Base-by-base conservation (phyloP, 768 basidiomycete species). In the Nevesoporus exiguus region DNA sequence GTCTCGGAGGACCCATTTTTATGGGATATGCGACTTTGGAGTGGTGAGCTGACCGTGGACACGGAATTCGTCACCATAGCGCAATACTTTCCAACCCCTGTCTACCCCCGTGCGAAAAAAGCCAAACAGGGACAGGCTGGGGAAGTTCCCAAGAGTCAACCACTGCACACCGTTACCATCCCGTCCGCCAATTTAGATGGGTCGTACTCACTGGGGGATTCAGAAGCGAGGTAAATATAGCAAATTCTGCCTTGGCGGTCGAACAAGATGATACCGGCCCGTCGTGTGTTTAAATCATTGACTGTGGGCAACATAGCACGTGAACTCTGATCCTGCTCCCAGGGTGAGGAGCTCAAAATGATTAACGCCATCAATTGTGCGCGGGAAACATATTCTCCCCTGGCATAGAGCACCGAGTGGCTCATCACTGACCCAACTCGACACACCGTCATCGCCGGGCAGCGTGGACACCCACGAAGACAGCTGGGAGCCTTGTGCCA, bases 181-280 rank as follows among this genome's bases (percentile, higher is more conserved):
- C 13, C 9, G 21, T 24, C 22, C 1, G 24, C 25, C 14, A 17
- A 14, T 29, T 29, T 8, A 29, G 27, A 29, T 8, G 8, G 27
- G 8, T 29, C 27, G 4, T 29, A 8, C 27, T 8, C 27, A 29
- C 8, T 8, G 8, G 8, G 27, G 27, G 8, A 8, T 29, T 8
- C 19, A 31, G 30, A 1, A 24, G 22, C n/a, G 5, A 1, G 22
- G 21, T 31, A 7, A 37, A 25, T 24, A 61, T 55, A 52, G 27
- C 21, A 5, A 48, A 45, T 15, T n/a, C 17, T 15, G 15, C 22
- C 5, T n/a, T 57, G 27, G 56, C 65, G 15, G 33, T 67, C 22
- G 65, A 66, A 33, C 58, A 57, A 36, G 65, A 60, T 25, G 63
- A 66, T 25, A 55, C 55, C 1, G 58, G 65, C 19, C 62, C 63